Evolutionary conservation across 805 yeast species (phyloP).

Genomic region (Metschnikowia noctiluminum): DNA sequence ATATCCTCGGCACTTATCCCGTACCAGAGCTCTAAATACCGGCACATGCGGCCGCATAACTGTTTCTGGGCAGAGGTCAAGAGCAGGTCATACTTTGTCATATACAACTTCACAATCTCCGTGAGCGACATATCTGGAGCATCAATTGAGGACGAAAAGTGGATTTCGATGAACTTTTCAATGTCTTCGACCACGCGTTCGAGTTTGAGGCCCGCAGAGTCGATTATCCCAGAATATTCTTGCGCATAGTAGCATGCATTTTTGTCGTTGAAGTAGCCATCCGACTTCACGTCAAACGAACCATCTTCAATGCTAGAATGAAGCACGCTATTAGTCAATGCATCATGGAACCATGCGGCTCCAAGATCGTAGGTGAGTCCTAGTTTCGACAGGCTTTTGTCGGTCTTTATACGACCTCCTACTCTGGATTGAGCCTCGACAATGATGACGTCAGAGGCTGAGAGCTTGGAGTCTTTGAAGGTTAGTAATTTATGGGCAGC

Average conservation of each 20-base stretch:
- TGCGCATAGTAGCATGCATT: slow-evolving; percentile 25
- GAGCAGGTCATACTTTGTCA: slow-evolving; percentile 43
- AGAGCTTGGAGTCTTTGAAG: slow-evolving; percentile 14
- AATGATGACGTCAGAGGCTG: slow-evolving; percentile 16
- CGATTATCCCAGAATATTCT: slow-evolving; percentile 32
- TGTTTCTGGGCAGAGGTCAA: slow-evolving; percentile 49
- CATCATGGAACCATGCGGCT: slow-evolving; percentile 90
- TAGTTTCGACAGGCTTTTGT: slow-evolving; percentile 11
- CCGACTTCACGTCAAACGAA: slow-evolving; percentile 15
- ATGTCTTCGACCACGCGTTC: slow-evolving; percentile 51
- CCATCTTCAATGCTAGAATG: slow-evolving; percentile 39
- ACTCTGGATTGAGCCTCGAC: slow-evolving; percentile 24
- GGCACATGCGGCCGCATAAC: slow-evolving; percentile 49
- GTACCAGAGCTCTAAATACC: slow-evolving; percentile 75
- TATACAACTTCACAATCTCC: slow-evolving; percentile 46
- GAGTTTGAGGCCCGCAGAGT: slow-evolving; percentile 25
- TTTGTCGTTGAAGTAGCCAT: slow-evolving; percentile 49
- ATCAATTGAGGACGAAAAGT: slow-evolving; percentile 48
- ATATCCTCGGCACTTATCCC: slow-evolving; percentile 66
- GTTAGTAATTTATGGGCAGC: slow-evolving; percentile 26
- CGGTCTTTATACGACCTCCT: slow-evolving; percentile 25
- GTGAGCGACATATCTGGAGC: slow-evolving; percentile 50
- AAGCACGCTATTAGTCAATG: slow-evolving; percentile 63
- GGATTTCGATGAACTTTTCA: slow-evolving; percentile 54
- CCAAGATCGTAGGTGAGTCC: slow-evolving; percentile 58